Percentiles rank a stretch among this genome's conserved stretches.
phyloP scores from a whole-genome alignment of 345 rosid genomes.

The Linum lewisii region DNA sequence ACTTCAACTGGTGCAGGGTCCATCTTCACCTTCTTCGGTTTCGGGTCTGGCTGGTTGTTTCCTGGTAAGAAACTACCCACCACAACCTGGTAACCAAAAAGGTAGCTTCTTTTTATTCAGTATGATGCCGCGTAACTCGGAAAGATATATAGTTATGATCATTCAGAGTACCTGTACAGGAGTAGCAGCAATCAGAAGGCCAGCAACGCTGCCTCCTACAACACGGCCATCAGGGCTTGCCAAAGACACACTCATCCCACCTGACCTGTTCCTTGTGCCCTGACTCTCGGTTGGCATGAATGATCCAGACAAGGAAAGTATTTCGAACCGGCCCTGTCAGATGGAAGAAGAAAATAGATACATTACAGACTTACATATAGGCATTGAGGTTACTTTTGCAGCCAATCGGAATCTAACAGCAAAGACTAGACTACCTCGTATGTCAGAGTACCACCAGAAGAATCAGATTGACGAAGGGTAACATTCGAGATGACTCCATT shows the following conservation, averaged over 20 bases:
- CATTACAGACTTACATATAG: background rate
- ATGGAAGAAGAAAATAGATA: too few species aligned
- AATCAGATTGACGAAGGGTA: slow-evolving; percentile 95
- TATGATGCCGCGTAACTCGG: too few species aligned
- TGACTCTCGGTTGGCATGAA: slow-evolving; percentile 87
- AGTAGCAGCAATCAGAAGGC: slow-evolving; percentile 81
- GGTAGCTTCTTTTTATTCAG: background rate
- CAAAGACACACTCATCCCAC: slow-evolving; percentile 94
- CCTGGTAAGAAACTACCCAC: slow-evolving; percentile 78
- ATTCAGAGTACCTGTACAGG: slow-evolving; percentile 81
- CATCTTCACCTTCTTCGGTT: slow-evolving; percentile 42
- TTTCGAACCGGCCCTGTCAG: slow-evolving; percentile 89
- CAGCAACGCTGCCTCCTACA: slow-evolving; percentile 89
- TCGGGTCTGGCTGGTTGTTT: slow-evolving; percentile 52
- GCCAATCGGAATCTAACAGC: background rate
- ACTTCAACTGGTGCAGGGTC: slow-evolving; percentile 25
- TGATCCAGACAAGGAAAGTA: slow-evolving; percentile 88
- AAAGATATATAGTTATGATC: too few species aligned
- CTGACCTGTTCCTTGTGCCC: slow-evolving; percentile 83
- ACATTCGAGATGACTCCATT: slow-evolving; percentile 89
- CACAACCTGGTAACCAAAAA: slow-evolving; percentile 40
- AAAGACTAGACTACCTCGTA: slow-evolving; percentile 53
- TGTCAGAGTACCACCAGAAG: slow-evolving; percentile 97
- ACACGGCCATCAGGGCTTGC: slow-evolving; percentile 96
- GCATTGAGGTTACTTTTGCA: background rate